Conservation (phyloP, 176 grass and related monocot genomes). For the Stipa capillata region DNA sequence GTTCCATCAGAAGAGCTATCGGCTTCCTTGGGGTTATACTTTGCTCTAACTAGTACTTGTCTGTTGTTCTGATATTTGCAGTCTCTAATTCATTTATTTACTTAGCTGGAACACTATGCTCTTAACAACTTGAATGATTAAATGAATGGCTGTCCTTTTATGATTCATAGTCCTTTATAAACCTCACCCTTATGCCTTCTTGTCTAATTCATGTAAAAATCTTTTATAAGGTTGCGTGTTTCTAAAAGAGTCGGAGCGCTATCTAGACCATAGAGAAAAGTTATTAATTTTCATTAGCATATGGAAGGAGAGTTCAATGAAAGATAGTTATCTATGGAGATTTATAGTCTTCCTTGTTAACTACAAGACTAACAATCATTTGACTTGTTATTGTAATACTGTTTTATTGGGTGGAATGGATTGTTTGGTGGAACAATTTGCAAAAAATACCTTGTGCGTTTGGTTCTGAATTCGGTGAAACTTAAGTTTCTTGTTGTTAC, state of each 20-base stretch:
- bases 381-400: background rate
- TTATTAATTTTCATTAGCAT: background rate
- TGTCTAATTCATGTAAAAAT: background rate
- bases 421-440: background rate
- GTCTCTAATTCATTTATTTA: background rate
- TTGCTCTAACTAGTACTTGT: background rate
- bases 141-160: background rate
- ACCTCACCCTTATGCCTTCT: background rate
- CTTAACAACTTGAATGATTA: background rate
- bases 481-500: constrained; percentile 20
- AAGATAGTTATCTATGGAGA: background rate
- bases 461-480: background rate
- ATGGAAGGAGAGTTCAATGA: background rate
- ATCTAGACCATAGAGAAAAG: background rate
- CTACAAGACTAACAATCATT: background rate
- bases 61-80: background rate
- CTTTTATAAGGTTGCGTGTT: background rate
- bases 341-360: background rate
- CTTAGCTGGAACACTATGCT: background rate
- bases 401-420: background rate
- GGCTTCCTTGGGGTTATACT: constrained; percentile 78
- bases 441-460: background rate
- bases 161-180: background rate
- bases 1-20: constrained; percentile 88
- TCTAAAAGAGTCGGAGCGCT: background rate